Conservation (phyloP, 2,329 filamentous ascomycete genomes). For the Nectriaceae sp. region DNA sequence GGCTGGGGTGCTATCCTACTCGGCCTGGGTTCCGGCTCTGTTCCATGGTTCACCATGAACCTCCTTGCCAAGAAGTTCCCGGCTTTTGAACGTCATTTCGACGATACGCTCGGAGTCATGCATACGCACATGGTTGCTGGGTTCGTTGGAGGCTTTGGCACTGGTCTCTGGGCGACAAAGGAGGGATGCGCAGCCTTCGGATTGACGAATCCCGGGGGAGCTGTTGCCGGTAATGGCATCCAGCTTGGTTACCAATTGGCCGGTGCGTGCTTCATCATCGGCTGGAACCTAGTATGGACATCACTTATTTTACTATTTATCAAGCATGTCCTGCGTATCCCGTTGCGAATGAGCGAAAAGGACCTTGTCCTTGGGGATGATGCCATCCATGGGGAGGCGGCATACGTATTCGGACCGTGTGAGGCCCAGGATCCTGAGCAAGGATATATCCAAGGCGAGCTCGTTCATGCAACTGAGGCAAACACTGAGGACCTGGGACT, state of each 20-base stretch:
- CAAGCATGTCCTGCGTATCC: slow-evolving; percentile 13
- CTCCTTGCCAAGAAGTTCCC: slow-evolving; percentile 9
- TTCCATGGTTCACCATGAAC: slow-evolving; percentile 15
- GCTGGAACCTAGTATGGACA: slow-evolving; percentile 14
- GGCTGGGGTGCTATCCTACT: slow-evolving; percentile 15
- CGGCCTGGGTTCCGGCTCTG: slow-evolving; percentile 10
- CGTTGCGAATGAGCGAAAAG: slow-evolving; percentile 12
- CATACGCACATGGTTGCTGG: slow-evolving; percentile 15
- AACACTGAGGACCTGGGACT: background rate
- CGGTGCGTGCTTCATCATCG: slow-evolving; percentile 13
- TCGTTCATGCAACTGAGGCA: background rate
- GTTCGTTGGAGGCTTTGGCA: slow-evolving; percentile 15
- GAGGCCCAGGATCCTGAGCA: slow-evolving; percentile 10
- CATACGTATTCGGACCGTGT: slow-evolving; percentile 13
- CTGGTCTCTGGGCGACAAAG: slow-evolving; percentile 13
- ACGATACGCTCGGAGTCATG: slow-evolving; percentile 10
- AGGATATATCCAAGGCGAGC: slow-evolving; percentile 8
- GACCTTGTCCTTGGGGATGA: slow-evolving; percentile 9
- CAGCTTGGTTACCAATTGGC: slow-evolving; percentile 16
- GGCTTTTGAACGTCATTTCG: slow-evolving; percentile 9
- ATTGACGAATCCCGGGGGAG: slow-evolving; percentile 13
- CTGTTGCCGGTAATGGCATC: slow-evolving; percentile 13
- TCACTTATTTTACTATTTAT: slow-evolving; percentile 13
- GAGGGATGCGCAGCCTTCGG: slow-evolving; percentile 15
- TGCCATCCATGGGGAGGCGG: slow-evolving; percentile 10